Conservation (phyloP, 139 green algal species). For the Micromonas pusilla region DNA sequence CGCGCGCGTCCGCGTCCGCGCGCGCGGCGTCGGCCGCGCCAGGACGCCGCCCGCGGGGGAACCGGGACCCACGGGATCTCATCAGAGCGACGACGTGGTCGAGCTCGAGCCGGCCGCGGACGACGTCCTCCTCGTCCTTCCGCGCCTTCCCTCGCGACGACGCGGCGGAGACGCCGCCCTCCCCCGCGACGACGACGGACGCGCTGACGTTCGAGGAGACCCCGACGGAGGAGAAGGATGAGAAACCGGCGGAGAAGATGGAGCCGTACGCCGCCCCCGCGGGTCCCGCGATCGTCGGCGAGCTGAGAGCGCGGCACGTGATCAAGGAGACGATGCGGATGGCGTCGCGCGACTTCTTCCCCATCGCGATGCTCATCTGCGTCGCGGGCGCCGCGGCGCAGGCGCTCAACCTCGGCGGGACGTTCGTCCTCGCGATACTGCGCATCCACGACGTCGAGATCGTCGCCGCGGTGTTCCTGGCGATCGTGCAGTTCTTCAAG, state of each 20-base stretch:
- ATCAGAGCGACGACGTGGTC: no score
- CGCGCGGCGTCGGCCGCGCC: no score
- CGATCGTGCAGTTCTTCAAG: background rate
- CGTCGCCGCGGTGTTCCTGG: background rate
- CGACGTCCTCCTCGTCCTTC: no score
- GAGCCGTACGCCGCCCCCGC: background rate
- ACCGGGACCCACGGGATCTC: no score
- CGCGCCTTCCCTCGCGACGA: no score
- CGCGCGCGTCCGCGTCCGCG: no score
- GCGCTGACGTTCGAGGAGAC: no score
- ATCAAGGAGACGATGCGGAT: constrained; percentile 7
- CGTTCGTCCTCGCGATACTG: constrained; percentile 4
- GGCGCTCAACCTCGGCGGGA: constrained; percentile 13
- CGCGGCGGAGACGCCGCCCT: no score
- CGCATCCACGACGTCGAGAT: background rate
- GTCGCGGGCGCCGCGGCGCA: constrained; percentile 6
- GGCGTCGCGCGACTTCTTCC: background rate
- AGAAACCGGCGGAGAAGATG: background rate
- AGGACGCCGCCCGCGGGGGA: no score
- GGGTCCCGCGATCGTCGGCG: background rate
- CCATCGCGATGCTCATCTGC: background rate
- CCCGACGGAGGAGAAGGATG: background rate
- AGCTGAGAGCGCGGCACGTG: background rate
- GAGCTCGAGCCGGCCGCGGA: no score
- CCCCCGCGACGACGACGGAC: no score